Percentiles rank a stretch among this genome's conserved stretches.
phyloP scores from a whole-genome alignment of 108 stramenopile species.

The Conticribra weissflogii region DNA sequence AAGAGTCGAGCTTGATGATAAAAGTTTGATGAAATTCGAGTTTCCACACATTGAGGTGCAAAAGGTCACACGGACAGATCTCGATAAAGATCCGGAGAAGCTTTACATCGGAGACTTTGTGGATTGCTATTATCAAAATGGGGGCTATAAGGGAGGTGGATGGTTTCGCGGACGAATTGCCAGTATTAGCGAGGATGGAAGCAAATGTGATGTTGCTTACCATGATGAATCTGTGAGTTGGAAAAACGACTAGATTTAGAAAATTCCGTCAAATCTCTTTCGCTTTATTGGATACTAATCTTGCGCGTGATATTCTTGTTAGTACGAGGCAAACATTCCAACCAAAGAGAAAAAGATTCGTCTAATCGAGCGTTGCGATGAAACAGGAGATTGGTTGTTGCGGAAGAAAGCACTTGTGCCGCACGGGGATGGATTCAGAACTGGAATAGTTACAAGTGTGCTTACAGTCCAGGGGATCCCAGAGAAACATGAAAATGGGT shows the following conservation, averaged over 20 bases:
- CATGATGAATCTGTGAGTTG: too few species aligned
- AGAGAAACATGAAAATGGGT: not conserved
- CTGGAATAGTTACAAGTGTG: slow-evolving; percentile 16
- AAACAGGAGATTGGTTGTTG: slow-evolving; percentile 31
- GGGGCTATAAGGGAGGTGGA: not conserved
- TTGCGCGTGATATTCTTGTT: not conserved
- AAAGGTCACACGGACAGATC: slow-evolving; percentile 8
- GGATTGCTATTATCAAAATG: slow-evolving; percentile 36
- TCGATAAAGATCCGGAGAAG: slow-evolving; percentile 10
- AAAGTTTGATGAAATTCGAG: slow-evolving; percentile 5
- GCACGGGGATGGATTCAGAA: slow-evolving; percentile 1
- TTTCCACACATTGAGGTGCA: slow-evolving; percentile 12
- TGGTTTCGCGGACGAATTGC: slow-evolving; percentile 50
- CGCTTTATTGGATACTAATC: not conserved
- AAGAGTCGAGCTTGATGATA: not conserved
- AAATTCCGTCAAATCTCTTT: not conserved
- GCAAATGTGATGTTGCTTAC: slow-evolving; percentile 35
- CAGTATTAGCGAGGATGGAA: slow-evolving; percentile 32
- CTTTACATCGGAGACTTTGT: slow-evolving; percentile 42
- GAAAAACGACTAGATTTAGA: too few species aligned
- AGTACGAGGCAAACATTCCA: slow-evolving; percentile 48
- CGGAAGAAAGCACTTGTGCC: slow-evolving; percentile 9
- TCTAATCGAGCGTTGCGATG: slow-evolving; percentile 23
- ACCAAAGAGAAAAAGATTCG: slow-evolving; percentile 45
- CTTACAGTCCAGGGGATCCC: not conserved